phyloP scores from a whole-genome alignment of 768 basidiomycete genomes.

The Termitomyces sp. region DNA sequence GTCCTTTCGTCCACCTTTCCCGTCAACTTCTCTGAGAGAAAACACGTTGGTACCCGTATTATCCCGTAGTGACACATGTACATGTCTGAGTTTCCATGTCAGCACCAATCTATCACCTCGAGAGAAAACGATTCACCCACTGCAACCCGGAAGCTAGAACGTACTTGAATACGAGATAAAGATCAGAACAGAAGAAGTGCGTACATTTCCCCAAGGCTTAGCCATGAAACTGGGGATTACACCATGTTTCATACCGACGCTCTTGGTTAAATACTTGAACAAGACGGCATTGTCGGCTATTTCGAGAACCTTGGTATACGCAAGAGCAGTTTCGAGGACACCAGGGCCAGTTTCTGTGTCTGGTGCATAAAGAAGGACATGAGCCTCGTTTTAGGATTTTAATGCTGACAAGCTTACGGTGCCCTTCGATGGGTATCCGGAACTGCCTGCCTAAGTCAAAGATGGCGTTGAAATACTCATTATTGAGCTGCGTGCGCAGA shows the following conservation, averaged over 20 bases:
- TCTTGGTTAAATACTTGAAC: constrained; percentile 92
- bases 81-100: constrained; percentile 49
- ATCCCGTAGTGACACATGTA: constrained; percentile 84
- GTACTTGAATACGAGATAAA: background rate
- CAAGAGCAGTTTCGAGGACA: constrained; percentile 81
- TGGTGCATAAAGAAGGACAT: constrained; percentile 19
- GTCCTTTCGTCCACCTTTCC: constrained; percentile 55
- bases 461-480: constrained; percentile 82
- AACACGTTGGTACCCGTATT: constrained; percentile 72
- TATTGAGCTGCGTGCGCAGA: constrained; percentile 85
- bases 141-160: constrained; percentile 85
- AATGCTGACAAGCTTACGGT: constrained; percentile 47
- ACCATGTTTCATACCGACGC: constrained; percentile 83
- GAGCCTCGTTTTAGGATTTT: background rate
- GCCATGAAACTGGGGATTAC: constrained; percentile 98
- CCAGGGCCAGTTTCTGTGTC: constrained; percentile 94
- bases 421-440: constrained; percentile 78
- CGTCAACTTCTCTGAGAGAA: constrained; percentile 58
- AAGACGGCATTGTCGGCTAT: constrained; percentile 92
- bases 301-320: constrained; percentile 70
- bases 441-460: constrained; percentile 74
- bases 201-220: constrained; percentile 89
- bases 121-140: constrained; percentile 54
- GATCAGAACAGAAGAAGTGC: constrained; percentile 20
- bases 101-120: background rate